Evolutionary conservation across 805 yeast species (phyloP).

Genomic region (Candida ascalaphidarum): DNA sequence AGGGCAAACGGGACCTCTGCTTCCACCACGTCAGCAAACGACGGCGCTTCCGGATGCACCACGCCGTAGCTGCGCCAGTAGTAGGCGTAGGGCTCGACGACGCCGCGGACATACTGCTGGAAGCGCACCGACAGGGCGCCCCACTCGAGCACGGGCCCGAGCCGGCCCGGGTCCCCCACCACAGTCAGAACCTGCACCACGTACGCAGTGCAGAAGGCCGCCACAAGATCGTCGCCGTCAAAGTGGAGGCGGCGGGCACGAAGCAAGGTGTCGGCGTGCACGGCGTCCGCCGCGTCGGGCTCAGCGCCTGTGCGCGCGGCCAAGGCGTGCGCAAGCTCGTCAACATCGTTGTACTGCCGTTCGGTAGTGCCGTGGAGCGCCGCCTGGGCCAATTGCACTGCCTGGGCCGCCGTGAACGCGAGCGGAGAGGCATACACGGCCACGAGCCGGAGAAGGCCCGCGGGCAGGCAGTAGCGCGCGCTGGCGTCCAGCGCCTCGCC

Average conservation of each 20-base stretch:
- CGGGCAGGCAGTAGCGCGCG: too few relatives aligned
- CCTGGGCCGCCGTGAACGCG: slow-evolving; percentile 7
- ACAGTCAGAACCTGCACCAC: not conserved
- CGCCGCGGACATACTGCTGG: slow-evolving; percentile 9
- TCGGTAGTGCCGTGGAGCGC: too few relatives aligned
- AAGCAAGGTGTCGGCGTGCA: too few relatives aligned
- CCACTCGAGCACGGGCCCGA: too few relatives aligned
- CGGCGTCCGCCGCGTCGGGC: too few relatives aligned
- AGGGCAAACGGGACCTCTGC: not conserved
- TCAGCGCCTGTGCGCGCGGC: too few relatives aligned
- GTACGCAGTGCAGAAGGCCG: slow-evolving; percentile 1
- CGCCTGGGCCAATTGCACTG: slow-evolving; percentile 7
- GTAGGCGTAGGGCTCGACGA: slow-evolving; percentile 9
- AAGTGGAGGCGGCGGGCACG: too few relatives aligned
- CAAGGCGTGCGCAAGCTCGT: too few relatives aligned
- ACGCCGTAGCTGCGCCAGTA: slow-evolving; percentile 6
- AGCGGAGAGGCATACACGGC: not conserved
- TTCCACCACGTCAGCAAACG: not conserved
- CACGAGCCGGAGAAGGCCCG: slow-evolving; percentile 3
- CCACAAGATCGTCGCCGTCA: slow-evolving; percentile 3
- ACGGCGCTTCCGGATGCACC: not conserved
- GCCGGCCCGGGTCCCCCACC: too few relatives aligned
- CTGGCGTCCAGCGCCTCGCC: too few relatives aligned
- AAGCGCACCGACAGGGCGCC: slow-evolving; percentile 4
- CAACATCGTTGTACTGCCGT: too few relatives aligned